phyloP scores from a whole-genome alignment of 108 stramenopile genomes.

The Mediolabrus comicus region DNA sequence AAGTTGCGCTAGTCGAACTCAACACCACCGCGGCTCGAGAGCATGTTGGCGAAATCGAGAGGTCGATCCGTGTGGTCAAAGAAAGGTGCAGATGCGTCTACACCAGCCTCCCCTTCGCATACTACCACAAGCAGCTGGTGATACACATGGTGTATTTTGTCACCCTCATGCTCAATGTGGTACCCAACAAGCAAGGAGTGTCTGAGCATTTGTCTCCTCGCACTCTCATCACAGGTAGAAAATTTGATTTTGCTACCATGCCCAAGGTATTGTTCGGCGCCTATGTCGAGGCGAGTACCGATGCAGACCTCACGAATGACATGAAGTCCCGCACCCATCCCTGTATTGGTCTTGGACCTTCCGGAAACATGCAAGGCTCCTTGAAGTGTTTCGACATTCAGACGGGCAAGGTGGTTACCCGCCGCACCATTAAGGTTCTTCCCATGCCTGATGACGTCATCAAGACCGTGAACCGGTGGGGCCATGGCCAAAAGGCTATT shows the following conservation, averaged over 20 bases:
- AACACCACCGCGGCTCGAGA: neutral
- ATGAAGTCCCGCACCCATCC: neutral
- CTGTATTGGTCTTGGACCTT: neutral
- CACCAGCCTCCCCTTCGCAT: neutral
- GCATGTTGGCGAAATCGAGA: constrained; percentile 10
- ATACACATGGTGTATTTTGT: constrained; percentile 4
- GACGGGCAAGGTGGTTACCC: constrained; percentile 2
- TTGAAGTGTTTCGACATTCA: constrained; percentile 6
- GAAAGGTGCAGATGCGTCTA: neutral
- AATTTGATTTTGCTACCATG: constrained; percentile 8
- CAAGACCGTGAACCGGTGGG: neutral
- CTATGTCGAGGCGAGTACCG: constrained; percentile 6
- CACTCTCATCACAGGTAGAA: constrained; percentile 3
- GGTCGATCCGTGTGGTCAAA: neutral
- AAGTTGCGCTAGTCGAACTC: neutral
- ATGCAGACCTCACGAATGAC: constrained; percentile 18
- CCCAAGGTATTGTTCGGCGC: constrained; percentile 9
- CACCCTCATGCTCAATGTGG: too few species aligned
- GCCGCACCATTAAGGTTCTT: neutral
- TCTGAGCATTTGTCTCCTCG: constrained; percentile 12
- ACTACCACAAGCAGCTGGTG: constrained; percentile 2
- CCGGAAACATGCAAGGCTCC: neutral
- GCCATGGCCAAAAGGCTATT: neutral
- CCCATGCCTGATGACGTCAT: constrained; percentile 11
- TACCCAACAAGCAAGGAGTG: constrained; percentile 4